Evolutionary conservation across 176 grass and related monocot species (phyloP).

Genomic region (Poa annua): DNA sequence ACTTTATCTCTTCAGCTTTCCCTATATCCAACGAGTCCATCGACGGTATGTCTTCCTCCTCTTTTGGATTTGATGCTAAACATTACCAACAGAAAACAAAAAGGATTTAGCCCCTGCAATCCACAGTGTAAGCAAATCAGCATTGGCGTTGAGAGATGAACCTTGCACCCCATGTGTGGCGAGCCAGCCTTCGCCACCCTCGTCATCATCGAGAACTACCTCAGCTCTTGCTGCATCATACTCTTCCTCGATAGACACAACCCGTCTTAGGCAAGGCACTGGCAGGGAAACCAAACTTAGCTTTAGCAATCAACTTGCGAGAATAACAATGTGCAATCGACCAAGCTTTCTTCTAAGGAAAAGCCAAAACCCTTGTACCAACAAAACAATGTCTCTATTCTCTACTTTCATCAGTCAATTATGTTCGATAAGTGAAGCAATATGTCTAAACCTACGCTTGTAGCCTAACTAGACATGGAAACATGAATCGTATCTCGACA

Average conservation of each 20-base stretch:
- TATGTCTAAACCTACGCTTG: neutral
- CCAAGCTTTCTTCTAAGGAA: neutral
- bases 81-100: neutral
- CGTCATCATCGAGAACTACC: constrained; percentile 74
- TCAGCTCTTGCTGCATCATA: constrained; percentile 81
- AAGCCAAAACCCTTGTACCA: neutral
- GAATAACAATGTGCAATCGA: constrained; percentile 8
- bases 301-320: neutral
- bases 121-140: neutral
- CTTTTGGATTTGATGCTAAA: constrained; percentile 63
- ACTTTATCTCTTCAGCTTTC: constrained; percentile 69
- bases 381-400: neutral
- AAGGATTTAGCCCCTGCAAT: constrained; percentile 32
- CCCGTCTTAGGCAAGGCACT: constrained; percentile 90
- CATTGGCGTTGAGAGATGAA: constrained; percentile 26
- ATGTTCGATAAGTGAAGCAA: neutral
- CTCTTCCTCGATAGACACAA: constrained; percentile 78
- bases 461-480: constrained; percentile 9
- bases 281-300: constrained; percentile 18
- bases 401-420: neutral
- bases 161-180: constrained; percentile 90
- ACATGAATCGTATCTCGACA: neutral
- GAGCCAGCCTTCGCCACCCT: constrained; percentile 79
- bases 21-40: constrained; percentile 80
- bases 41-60: constrained; percentile 85